phyloP scores from a whole-genome alignment of 768 basidiomycete genomes.

The button mushroom (Agaricus bisporus) region DNA sequence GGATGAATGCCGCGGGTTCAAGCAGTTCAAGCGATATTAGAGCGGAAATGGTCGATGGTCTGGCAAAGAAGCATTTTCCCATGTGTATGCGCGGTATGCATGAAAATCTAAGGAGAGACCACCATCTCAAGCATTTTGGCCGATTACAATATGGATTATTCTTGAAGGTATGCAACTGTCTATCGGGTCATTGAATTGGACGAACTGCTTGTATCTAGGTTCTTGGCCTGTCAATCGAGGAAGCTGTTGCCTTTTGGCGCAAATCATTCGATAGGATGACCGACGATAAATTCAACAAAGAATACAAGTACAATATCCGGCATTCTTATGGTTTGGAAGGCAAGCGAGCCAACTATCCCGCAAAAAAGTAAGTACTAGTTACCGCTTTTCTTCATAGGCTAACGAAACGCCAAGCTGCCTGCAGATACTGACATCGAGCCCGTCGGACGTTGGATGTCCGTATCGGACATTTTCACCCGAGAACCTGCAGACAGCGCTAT shows the following conservation, averaged over 20 bases:
- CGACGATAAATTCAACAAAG: constrained; percentile 97
- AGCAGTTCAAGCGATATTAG: constrained; percentile 61
- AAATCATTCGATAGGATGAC: constrained; percentile 75
- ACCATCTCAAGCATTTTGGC: constrained; percentile 90
- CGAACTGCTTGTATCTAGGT: constrained; percentile 44
- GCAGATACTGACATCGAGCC: constrained; percentile 68
- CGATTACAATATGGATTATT: constrained; percentile 90
- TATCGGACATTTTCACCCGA: constrained; percentile 85
- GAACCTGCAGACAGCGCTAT: constrained; percentile 73
- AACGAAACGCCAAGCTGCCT: constrained; percentile 63
- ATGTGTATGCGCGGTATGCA: constrained; percentile 93
- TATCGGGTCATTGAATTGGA: neutral
- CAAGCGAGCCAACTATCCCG: constrained; percentile 89
- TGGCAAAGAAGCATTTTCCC: constrained; percentile 87
- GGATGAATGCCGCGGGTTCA: constrained; percentile 51
- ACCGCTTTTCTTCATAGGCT: neutral
- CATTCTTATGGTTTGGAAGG: constrained; percentile 95
- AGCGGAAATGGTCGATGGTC: constrained; percentile 90
- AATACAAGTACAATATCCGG: constrained; percentile 95
- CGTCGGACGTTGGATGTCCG: constrained; percentile 80
- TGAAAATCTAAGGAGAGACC: constrained; percentile 65
- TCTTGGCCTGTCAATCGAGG: constrained; percentile 88
- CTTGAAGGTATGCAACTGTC: constrained; percentile 62
- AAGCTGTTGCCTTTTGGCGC: constrained; percentile 91
- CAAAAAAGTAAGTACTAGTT: constrained; percentile 60